Evolutionary conservation across 192 early-diverging fungal genomes (phyloP).

Genomic region (Coemansia interrupta): DNA sequence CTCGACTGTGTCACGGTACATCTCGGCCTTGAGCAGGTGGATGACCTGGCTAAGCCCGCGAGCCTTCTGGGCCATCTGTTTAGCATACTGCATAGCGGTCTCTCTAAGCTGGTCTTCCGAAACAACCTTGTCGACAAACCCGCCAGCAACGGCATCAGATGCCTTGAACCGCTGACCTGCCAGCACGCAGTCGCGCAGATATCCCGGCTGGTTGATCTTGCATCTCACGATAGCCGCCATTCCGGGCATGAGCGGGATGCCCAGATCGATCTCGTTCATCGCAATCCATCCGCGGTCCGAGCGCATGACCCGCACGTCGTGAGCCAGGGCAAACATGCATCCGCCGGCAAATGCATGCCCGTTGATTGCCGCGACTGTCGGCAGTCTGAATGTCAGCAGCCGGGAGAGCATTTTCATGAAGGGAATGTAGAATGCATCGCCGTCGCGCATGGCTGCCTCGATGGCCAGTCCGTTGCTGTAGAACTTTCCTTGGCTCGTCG

Average conservation of each 20-base stretch:
- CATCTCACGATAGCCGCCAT: conserved; percentile 66
- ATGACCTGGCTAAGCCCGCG: conserved; percentile 54
- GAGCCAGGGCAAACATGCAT: conserved; percentile 56
- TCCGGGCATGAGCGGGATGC: conserved; percentile 61
- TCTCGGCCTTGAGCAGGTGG: conserved; percentile 63
- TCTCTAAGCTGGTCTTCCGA: conserved; percentile 50
- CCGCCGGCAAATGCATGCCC: conserved; percentile 83
- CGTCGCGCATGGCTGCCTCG: conserved; percentile 50
- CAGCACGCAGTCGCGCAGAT: conserved; percentile 63
- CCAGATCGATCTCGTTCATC: conserved; percentile 77
- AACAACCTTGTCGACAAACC: conserved; percentile 61
- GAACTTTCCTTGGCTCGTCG: conserved; percentile 65
- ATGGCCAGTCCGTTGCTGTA: conserved; percentile 70
- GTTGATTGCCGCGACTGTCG: conserved; percentile 73
- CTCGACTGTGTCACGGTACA: conserved; percentile 58
- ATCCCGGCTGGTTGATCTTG: conserved; percentile 56
- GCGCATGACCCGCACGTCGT: conserved; percentile 73
- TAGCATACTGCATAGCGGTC: conserved; percentile 57
- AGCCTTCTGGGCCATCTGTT: conserved; percentile 56
- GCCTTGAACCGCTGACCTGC: conserved; percentile 60
- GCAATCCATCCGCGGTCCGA: conserved; percentile 70
- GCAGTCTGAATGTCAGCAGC: conserved; percentile 62
- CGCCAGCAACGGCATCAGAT: conserved; percentile 57
- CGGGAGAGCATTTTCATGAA: conserved; percentile 60
- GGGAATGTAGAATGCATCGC: conserved; percentile 44